A percentile compares a stretch with the other conserved stretches of the same genome.
Evolutionary conservation across 495 filamentous ascomycete species (phyloP).

Genomic region (Amphirosellinia nigrospora): DNA sequence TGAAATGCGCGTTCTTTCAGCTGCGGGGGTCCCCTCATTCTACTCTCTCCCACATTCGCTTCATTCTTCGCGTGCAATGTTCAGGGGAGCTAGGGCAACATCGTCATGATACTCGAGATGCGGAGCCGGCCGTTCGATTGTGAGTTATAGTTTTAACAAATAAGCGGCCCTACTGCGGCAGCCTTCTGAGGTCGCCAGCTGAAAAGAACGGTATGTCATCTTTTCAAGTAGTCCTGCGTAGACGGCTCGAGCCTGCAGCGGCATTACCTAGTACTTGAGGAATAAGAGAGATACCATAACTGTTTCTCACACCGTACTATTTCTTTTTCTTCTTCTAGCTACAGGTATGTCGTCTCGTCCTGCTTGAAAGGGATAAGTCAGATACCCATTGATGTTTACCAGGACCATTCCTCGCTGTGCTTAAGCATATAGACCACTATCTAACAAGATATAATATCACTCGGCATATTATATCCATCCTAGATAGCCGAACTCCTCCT

Average conservation of each 20-base stretch:
- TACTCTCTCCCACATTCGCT: constrained; percentile 9
- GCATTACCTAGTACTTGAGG: not conserved
- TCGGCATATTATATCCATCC: constrained; percentile 18
- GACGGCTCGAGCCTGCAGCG: not conserved
- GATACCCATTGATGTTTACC: not conserved
- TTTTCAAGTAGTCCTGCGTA: not conserved
- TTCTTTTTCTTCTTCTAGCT: not conserved
- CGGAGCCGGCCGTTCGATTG: not conserved
- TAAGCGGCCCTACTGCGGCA: not conserved
- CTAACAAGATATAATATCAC: constrained; percentile 1
- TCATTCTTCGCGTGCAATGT: not conserved
- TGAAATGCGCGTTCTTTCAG: constrained; percentile 15
- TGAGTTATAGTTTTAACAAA: not conserved
- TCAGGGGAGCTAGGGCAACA: not conserved
- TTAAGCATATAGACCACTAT: not conserved
- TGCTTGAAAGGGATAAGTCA: not conserved
- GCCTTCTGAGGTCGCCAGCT: not conserved
- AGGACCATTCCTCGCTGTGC: not conserved
- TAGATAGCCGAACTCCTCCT: constrained; percentile 16
- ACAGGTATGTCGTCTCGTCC: not conserved
- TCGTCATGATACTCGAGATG: not conserved
- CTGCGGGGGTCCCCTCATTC: constrained; percentile 11
- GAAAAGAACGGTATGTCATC: not conserved
- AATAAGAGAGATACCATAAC: not conserved
- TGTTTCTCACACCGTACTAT: not conserved